These are phyloP conservation scores for Aspergillus proliferans DNA, from an alignment of 2,329 filamentous ascomycete species.

Conservation along the genomic window DNA sequence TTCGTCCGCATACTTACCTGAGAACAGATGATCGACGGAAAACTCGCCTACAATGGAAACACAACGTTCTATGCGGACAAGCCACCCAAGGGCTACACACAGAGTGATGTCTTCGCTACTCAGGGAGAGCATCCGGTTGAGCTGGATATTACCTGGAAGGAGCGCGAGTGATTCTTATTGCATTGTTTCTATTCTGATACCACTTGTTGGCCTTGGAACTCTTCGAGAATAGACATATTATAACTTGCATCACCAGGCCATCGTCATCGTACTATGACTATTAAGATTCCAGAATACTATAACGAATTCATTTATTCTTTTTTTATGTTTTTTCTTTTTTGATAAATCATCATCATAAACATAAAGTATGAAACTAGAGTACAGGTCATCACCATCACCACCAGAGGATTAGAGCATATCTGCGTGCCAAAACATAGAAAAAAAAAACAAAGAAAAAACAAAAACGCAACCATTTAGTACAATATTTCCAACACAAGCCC, in stretches of 20 bases:
- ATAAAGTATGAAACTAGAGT: slow-evolving; percentile 2
- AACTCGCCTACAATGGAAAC: slow-evolving; percentile 27
- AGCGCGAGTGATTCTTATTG: slow-evolving; percentile 2
- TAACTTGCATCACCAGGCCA: neutral
- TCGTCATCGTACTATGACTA: neutral
- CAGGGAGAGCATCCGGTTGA: slow-evolving; percentile 27
- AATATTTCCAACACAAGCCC: no score
- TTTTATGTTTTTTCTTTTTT: neutral
- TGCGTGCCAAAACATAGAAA: slow-evolving; percentile 5
- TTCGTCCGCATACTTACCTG: neutral
- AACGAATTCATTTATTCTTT: neutral
- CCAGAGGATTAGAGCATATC: slow-evolving; percentile 14
- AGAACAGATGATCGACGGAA: slow-evolving; percentile 24
- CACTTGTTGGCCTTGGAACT: neutral
- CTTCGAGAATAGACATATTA: neutral
- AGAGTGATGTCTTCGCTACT: slow-evolving; percentile 30
- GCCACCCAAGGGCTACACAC: slow-evolving; percentile 28
- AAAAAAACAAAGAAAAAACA: neutral
- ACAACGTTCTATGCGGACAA: slow-evolving; percentile 35
- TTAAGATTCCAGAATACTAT: neutral
- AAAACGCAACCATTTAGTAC: neutral
- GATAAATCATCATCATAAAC: neutral
- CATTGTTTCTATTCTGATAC: neutral
- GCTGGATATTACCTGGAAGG: slow-evolving; percentile 28
- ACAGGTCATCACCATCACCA: slow-evolving; percentile 9